phyloP scores from a whole-genome alignment of 805 yeast genomes.

The Torulaspora maleeae region DNA sequence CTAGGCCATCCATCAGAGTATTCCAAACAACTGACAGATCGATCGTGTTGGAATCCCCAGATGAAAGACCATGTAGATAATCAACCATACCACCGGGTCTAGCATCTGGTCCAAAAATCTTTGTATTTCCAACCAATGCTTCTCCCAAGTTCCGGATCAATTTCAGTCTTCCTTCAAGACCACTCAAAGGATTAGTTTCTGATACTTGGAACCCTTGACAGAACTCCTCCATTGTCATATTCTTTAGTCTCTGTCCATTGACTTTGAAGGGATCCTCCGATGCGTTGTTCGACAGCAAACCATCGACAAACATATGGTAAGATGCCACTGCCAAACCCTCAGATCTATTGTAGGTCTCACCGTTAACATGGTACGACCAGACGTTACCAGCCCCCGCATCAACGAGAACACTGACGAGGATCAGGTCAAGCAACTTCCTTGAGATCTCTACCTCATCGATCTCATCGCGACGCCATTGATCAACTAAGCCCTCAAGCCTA shows the following conservation, averaged over 20 bases:
- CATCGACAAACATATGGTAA: slow-evolving; percentile 48
- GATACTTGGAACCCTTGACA: slow-evolving; percentile 46
- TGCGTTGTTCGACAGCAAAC: slow-evolving; percentile 41
- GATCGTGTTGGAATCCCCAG: slow-evolving; percentile 27
- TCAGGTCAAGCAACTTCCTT: slow-evolving; percentile 51
- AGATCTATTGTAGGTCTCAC: slow-evolving; percentile 39
- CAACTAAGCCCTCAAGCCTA: slow-evolving; percentile 44
- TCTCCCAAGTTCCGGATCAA: slow-evolving; percentile 46
- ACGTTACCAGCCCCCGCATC: slow-evolving; percentile 67
- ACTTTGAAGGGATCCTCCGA: slow-evolving; percentile 39
- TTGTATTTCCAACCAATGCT: slow-evolving; percentile 39
- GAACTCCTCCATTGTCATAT: slow-evolving; percentile 37
- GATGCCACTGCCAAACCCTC: slow-evolving; percentile 66
- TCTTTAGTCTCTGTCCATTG: slow-evolving; percentile 40
- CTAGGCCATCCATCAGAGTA: slow-evolving; percentile 51
- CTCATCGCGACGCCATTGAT: slow-evolving; percentile 35
- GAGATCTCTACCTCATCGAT: slow-evolving; percentile 44
- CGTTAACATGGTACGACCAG: slow-evolving; percentile 47
- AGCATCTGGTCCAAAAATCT: slow-evolving; percentile 44
- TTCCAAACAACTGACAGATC: slow-evolving; percentile 50
- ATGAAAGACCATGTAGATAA: slow-evolving; percentile 36
- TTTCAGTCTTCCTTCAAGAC: slow-evolving; percentile 49
- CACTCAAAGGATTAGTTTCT: slow-evolving; percentile 46
- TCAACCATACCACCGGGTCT: slow-evolving; percentile 55
- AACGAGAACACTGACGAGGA: slow-evolving; percentile 54